phyloP scores from a whole-genome alignment of 345 rosid species.

The Brassica juncea region DNA sequence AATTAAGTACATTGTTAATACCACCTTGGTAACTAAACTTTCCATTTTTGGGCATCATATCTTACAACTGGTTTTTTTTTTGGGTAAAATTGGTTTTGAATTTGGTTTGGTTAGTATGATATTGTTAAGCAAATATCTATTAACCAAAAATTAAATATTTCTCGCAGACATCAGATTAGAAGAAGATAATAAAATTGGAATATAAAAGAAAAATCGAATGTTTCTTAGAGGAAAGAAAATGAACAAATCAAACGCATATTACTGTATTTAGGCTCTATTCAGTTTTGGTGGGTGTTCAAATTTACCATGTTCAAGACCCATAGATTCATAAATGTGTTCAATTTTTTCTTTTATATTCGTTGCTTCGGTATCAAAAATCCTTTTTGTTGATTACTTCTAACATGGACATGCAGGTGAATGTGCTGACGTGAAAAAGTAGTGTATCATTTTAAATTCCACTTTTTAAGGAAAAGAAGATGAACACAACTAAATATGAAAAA shows the following conservation, averaged over 20 bases:
- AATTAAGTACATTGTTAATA: background rate
- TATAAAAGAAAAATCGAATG: too few species aligned
- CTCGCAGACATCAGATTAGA: background rate
- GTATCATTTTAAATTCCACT: background rate
- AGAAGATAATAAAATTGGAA: background rate
- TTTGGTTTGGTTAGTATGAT: background rate
- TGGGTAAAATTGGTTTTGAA: background rate
- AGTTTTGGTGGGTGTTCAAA: background rate
- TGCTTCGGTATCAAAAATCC: background rate
- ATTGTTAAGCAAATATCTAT: background rate
- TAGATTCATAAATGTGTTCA: background rate
- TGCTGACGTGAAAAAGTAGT: background rate
- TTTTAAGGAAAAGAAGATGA: background rate
- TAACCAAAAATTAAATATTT: too few species aligned
- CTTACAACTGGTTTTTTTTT: background rate
- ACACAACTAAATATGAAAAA: conserved; percentile 5
- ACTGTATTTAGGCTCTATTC: background rate
- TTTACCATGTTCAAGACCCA: background rate
- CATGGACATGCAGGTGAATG: background rate
- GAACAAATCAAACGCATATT: background rate
- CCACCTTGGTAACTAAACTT: background rate
- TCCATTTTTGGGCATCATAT: background rate
- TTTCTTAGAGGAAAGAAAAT: too few species aligned
- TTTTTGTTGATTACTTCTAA: background rate
- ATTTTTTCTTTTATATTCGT: background rate